Evolutionary conservation across 2,329 filamentous ascomycete genomes (phyloP).

Genomic region (Cladophialophora immunda): DNA sequence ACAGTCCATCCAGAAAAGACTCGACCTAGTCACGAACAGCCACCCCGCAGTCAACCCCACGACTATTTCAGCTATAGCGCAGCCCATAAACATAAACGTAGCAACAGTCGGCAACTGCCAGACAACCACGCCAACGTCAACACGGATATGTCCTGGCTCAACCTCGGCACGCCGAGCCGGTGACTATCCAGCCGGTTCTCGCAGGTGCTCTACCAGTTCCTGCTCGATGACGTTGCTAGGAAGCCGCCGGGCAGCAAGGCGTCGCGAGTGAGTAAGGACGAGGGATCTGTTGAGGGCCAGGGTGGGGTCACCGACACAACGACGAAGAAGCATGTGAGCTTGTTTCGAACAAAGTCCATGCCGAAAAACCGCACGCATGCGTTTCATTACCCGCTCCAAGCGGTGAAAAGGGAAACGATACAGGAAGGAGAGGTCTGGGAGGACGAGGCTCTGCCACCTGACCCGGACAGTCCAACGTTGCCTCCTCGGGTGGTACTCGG

Average conservation of each 20-base stretch:
- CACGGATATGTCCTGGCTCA: slow-evolving; percentile 43
- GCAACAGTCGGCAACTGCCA: slow-evolving; percentile 15
- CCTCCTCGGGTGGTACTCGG: slow-evolving; percentile 7
- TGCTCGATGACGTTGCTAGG: slow-evolving; percentile 41
- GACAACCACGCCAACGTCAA: slow-evolving; percentile 18
- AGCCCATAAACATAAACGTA: slow-evolving; percentile 20
- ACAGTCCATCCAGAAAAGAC: background rate
- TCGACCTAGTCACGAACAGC: background rate
- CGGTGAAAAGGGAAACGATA: slow-evolving; percentile 8
- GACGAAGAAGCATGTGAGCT: slow-evolving; percentile 27
- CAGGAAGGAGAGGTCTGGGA: slow-evolving; percentile 21
- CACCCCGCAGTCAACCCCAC: background rate
- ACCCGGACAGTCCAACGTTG: slow-evolving; percentile 10
- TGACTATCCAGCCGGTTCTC: slow-evolving; percentile 39
- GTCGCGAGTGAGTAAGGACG: slow-evolving; percentile 14
- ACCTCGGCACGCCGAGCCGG: slow-evolving; percentile 38
- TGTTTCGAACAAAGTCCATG: slow-evolving; percentile 32
- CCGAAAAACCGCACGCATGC: slow-evolving; percentile 23
- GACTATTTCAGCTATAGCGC: slow-evolving; percentile 35
- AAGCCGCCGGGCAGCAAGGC: slow-evolving; percentile 31
- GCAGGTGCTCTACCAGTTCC: slow-evolving; percentile 40
- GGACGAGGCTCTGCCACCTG: slow-evolving; percentile 14
- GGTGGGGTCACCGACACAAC: slow-evolving; percentile 15
- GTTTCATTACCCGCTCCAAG: slow-evolving; percentile 32
- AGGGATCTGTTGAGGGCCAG: slow-evolving; percentile 34